Evolutionary conservation across 768 basidiomycete genomes (phyloP), one percentile per base, ranked within the genome.

Genomic region (Xerocomus brunneocitrinus): DNA sequence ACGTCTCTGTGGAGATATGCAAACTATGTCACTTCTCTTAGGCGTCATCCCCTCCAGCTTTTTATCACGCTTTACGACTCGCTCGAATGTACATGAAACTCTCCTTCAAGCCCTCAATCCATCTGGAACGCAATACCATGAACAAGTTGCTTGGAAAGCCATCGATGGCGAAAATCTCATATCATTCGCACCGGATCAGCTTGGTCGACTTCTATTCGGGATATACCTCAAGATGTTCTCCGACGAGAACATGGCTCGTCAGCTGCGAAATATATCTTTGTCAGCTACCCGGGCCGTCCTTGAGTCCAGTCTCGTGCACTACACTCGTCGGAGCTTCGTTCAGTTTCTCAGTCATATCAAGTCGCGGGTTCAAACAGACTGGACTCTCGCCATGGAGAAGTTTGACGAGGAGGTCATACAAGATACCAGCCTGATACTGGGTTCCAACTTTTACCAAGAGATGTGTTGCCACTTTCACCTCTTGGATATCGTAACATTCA

Each of bases 241-340:
- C 3, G 55, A 72, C 1, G 69, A 70, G 31, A 58, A 67, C 24
- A n/a, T 62, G 40, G 22, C 39, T 9, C 50, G 54, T 42, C 56
- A 46, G 22, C 3, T 64, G 14, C 46, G 53, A 35, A 51, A 52
- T 14, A 6, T 48, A 9, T 49, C 54, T 36, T 10, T 44, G 4
- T 61, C 57, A 8, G 1, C 19, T 12, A 32, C 13, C 9, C 55
- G 45, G 16, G 51, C 47, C 8, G 0, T 58, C 9, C 39, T 38
- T 0, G 52, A 50, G 12, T 58, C 63, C 10, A 60, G 53, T 30
- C 54, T 70, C 30, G 27, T 74, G 22, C 78, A 79, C 54, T 83
- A 84, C 57, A 72, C 65, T 9, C 74, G 83, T 12, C 68, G 68
- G 35, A 76, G 73, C 31, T 82, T 83, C 48, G 79, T 69, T 1